These are phyloP conservation scores for Didymellaceae sp. DNA, from an alignment of 2,329 filamentous ascomycete genomes.

Conservation along the genomic window DNA sequence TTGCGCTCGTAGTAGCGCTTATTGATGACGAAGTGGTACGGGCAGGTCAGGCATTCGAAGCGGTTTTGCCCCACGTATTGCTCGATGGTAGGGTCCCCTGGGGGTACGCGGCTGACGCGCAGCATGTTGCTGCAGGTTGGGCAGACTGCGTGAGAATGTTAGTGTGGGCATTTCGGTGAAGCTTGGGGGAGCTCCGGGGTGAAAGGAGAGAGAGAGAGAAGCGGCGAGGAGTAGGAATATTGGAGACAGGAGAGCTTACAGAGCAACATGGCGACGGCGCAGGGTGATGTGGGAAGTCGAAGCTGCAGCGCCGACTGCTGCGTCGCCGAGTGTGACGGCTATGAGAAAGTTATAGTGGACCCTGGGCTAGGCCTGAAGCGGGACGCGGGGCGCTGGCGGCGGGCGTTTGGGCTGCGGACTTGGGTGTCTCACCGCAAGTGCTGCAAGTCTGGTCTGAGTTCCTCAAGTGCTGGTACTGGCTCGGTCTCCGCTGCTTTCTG, in stretches of 20 bases:
- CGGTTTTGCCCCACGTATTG: conserved; percentile 66
- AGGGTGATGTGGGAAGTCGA: not conserved
- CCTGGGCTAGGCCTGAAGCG: conserved; percentile 26
- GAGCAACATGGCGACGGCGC: conserved; percentile 65
- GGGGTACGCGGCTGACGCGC: conserved; percentile 66
- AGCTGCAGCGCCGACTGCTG: not conserved
- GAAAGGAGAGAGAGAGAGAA: too few relatives aligned
- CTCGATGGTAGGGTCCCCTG: conserved; percentile 48
- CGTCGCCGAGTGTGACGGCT: not conserved
- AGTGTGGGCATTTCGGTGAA: too few relatives aligned
- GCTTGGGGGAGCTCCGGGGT: too few relatives aligned
- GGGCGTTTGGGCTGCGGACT: not conserved
- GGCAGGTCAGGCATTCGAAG: conserved; percentile 94
- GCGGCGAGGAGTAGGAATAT: too few relatives aligned
- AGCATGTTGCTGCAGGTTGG: conserved; percentile 84
- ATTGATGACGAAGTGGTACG: conserved; percentile 85
- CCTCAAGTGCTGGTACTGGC: too few relatives aligned
- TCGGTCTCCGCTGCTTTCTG: too few relatives aligned
- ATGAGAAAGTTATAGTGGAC: conserved; percentile 40
- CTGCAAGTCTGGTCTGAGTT: too few relatives aligned
- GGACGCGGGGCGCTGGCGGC: conserved; percentile 31
- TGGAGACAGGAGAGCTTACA: too few relatives aligned
- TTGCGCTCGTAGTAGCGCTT: conserved; percentile 83
- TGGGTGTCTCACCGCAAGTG: conserved; percentile 13
- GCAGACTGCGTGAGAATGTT: conserved; percentile 62